Base-by-base conservation (phyloP, 306 rosid genomes). In the Inga oerstediana region DNA sequence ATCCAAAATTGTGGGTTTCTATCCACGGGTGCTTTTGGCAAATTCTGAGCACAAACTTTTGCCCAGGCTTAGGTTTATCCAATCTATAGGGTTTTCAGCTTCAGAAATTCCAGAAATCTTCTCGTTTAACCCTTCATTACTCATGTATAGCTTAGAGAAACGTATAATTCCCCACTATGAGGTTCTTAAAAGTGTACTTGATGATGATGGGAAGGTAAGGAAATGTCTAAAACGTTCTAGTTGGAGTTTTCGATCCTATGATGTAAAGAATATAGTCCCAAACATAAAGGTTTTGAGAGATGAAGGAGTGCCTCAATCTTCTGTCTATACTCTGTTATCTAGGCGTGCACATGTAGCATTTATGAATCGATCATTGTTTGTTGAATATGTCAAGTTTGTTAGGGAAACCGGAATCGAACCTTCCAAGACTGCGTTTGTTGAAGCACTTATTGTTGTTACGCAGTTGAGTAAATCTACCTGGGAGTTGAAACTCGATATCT, bases 61-160 rank as follows among this genome's bases (percentile, higher is more conserved):
- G 72, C 93, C 91, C 56, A 88, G 85, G 74, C 76, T 87, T 45
- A 72, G 79, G 71, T 88, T 83, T 73, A 75, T 87, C 4, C 45
- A 41, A 4, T 41, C 45, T 27, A 74, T 83, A 24, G 92, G 90
- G 32, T 8, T 82, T 77, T 85, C 88, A 44, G 10, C 70, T 54
- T 16, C 69, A 8, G 76, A 44, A 32, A 32, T 32, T 32, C 30
- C 30, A 27, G 30, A 32, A 64, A 16, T 84, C 41, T 5, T 90
- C 32, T 1, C 24, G 62, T 3, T 0, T 0, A 35, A 14, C 35
- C 69, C 86, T 2, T 0, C 0, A 3, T 8, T 87, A 12, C 15
- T 88, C 7, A 0, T 0, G 0, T 46, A 0, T 10, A 84, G 91
- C 81, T 76, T 89, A 69, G 15, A 89, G 79, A 76, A 66, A 3